Base-by-base conservation (phyloP, 352 stramenopile species). In the Globisporangium rhizosaccharum region DNA sequence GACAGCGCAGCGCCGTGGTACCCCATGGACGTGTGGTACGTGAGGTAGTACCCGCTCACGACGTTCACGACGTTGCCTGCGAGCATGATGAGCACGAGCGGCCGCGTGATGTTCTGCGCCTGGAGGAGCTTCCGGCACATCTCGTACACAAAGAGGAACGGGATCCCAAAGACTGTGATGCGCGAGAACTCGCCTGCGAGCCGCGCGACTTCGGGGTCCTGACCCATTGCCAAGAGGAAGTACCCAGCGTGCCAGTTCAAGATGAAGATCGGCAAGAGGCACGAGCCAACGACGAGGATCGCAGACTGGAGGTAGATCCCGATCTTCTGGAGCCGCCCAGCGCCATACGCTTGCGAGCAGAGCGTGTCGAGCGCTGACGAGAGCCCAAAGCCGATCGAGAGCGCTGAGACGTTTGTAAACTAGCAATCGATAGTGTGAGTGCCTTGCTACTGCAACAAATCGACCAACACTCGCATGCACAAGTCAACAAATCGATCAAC, bases 1-100 rank as follows among this genome's bases (percentile, higher is more conserved):
- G 82, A 84, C 1, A 93, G 53, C 8, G 85, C 79, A 20, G 85
- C 85, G 1, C 85, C 85, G 6, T 88, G 62, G 63, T 88, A 96
- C 10, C 85, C 83, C 66, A 80, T 81, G 0, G 67, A 57, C 11
- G 85, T 92, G 57, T 81, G 70, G 66, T 86, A 85, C 20, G 83
- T 79, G 25, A 96, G 65, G 44, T 82, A 67, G 65, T 88, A 92
- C 2, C 85, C 87, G 2, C 66, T 51, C 10, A 74, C 49, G 12
- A 80, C 62, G 61, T 94, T 91, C 14, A 92, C 70, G 14, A 90
- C 4, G 51, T 86, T 86, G 37, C 70, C 63, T 7, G 80, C 49
- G 12, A 83, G 55, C 14, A 79, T 74, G 36, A 89, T 77, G 10
- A 70, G 39, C 8, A 89, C 61, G 48, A 92, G 75, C 18, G 84